Percentiles rank a stretch among this genome's conserved stretches.
These are phyloP conservation scores for Cutaneotrichosporon curvatum DNA, from an alignment of 1,284 basidiomycete species.

Conservation along the genomic window DNA sequence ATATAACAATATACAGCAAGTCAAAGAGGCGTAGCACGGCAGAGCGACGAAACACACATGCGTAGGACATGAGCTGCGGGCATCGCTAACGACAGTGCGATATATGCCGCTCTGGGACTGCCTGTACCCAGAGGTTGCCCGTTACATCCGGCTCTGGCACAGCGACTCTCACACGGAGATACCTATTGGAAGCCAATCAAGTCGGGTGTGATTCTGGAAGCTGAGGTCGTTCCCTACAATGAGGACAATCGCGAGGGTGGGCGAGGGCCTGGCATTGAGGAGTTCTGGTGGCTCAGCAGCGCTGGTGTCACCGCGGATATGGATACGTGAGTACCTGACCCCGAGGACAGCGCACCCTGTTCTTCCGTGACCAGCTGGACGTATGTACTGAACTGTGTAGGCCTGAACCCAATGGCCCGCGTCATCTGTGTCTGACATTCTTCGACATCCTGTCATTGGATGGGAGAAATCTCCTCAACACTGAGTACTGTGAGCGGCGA, in stretches of 20 bases:
- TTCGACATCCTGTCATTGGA: slow-evolving; percentile 71
- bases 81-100: slow-evolving; percentile 49
- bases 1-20: slow-evolving; percentile 74
- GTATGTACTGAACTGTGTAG: background rate
- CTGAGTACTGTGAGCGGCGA: slow-evolving; percentile 57
- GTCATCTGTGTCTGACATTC: slow-evolving; percentile 70
- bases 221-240: slow-evolving; percentile 77
- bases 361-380: no score
- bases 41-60: slow-evolving; percentile 62
- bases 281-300: slow-evolving; percentile 46
- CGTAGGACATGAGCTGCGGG: slow-evolving; percentile 46
- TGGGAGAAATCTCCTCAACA: slow-evolving; percentile 53
- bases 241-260: slow-evolving; percentile 46
- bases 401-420: background rate
- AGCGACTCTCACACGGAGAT: background rate
- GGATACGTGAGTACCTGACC: background rate
- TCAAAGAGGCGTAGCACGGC: slow-evolving; percentile 68
- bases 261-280: slow-evolving; percentile 45
- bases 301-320: slow-evolving; percentile 27
- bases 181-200: background rate
- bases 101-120: slow-evolving; percentile 58
- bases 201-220: slow-evolving; percentile 62
- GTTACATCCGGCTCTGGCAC: slow-evolving; percentile 14
- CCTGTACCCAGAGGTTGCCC: slow-evolving; percentile 20
- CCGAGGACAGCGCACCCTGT: no score